phyloP scores from a whole-genome alignment of 1,139 yeast species.

The Yamadazyma atmosphaerica region DNA sequence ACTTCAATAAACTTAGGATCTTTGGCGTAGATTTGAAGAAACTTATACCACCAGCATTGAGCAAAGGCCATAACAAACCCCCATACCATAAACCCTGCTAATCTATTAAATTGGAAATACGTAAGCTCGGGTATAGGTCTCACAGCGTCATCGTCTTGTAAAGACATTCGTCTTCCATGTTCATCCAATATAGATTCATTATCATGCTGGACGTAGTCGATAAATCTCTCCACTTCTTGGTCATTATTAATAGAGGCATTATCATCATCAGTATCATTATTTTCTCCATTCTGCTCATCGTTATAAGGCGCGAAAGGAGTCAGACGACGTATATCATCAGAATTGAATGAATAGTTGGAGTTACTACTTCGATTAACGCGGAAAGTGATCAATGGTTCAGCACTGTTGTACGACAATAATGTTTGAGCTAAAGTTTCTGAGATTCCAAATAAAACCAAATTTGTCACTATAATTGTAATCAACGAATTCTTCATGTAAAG shows the following conservation, averaged over 20 bases:
- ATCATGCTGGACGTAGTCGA: slow-evolving; percentile 15
- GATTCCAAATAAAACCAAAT: slow-evolving; percentile 77
- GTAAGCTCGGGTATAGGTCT: slow-evolving; percentile 23
- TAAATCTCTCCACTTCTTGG: slow-evolving; percentile 12
- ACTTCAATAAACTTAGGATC: slow-evolving; percentile 85
- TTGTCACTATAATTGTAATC: slow-evolving; percentile 79
- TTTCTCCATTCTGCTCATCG: slow-evolving; percentile 12
- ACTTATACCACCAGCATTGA: slow-evolving; percentile 88
- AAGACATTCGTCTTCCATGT: slow-evolving; percentile 3
- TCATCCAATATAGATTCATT: slow-evolving; percentile 22
- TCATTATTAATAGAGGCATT: slow-evolving; percentile 13
- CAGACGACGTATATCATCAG: slow-evolving; percentile 2
- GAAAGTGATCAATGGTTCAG: slow-evolving; percentile 24
- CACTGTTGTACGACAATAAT: slow-evolving; percentile 37
- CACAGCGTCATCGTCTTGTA: slow-evolving; percentile 3
- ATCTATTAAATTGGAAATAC: slow-evolving; percentile 64
- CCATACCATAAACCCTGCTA: slow-evolving; percentile 85
- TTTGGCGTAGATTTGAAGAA: slow-evolving; percentile 76
- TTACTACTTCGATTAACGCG: slow-evolving; percentile 18
- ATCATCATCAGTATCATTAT: slow-evolving; percentile 11
- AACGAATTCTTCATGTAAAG: slow-evolving; percentile 68
- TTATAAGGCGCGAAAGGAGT: slow-evolving; percentile 4
- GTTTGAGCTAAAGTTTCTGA: slow-evolving; percentile 91
- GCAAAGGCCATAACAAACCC: slow-evolving; percentile 79
- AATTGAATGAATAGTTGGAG: slow-evolving; percentile 14